Evolutionary conservation across 192 early-diverging fungal species (phyloP), one percentile per base, ranked within the genome.

Genomic region (Entomortierella lignicola): DNA sequence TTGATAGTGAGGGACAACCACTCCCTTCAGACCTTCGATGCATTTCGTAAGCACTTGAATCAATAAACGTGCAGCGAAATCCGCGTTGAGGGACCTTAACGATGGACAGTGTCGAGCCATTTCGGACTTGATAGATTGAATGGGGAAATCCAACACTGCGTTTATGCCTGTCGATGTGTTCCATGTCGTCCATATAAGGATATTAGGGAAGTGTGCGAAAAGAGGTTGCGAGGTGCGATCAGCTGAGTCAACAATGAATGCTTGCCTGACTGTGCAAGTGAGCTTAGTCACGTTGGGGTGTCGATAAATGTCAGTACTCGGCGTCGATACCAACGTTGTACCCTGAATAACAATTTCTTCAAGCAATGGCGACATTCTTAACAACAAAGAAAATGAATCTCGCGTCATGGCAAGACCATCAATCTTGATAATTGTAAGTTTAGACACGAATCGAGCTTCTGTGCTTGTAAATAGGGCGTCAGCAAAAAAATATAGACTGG

Each of bases 131-230:
- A 63, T 25, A 5, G 10, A 4, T 1, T 25, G 3, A 13, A 23
- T 17, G 25, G 48, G 30, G 21, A 62, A 1, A 31, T n/a, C 31
- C 23, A 12, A 2, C 4, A 21, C 21, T 8, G 8, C 0, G 34
- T 10, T 4, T 10, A 37, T 10, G 34, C 10, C 10, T 7, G 4
- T 37, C 39, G 30, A 1, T 2, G 31, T 20, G 31, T 63, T 31
- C 32, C 62, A 53, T 8, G 32, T 32, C 23, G 37, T 23, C 31
- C 27, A 25, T 12, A 8, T 21, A 13, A 17, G 30, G 17, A 63
- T 29, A 13, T 63, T 51, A 25, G 62, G 62, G 13, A 63, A 37
- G 11, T 63, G 48, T 1, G n/a, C 8, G 2, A 63, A 48, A 48
- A 63, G 27, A 8, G 62, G 34, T 25, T 2, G 15, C 17, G 55